These are phyloP conservation scores for Lippia alba DNA, from an alignment of 305 asterid species.

Conservation along the genomic window DNA sequence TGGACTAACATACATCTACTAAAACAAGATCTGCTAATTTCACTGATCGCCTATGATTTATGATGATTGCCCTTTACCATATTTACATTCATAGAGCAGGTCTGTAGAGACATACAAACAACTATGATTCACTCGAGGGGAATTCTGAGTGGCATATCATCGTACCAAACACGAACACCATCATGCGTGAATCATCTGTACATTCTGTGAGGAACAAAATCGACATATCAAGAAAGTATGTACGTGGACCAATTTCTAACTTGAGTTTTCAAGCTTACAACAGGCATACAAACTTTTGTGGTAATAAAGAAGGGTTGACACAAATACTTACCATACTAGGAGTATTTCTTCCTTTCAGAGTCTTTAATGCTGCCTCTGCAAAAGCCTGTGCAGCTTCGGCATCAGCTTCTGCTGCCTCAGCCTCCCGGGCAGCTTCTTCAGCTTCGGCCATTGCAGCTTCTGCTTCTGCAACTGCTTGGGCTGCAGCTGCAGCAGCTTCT, in stretches of 20 bases:
- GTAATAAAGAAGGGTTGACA: constrained; percentile 20
- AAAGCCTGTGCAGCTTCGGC: constrained; percentile 98
- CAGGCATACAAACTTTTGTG: constrained; percentile 11
- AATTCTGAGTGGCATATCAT: constrained; percentile 1
- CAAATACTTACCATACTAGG: constrained; percentile 68
- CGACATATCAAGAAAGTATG: constrained; percentile 16
- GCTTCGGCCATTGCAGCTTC: constrained; percentile 99
- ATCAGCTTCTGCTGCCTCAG: constrained; percentile 98
- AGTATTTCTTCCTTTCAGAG: constrained; percentile 69
- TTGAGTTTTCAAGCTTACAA: constrained; percentile 5
- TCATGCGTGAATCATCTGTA: constrained; percentile 61
- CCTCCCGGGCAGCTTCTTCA: constrained; percentile 94
- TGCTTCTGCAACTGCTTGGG: constrained; percentile 97
- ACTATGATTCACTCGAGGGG: constrained; percentile 18
- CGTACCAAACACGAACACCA: constrained; percentile 16
- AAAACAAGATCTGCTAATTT: constrained; percentile 10
- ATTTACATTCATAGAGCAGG: constrained; percentile 36
- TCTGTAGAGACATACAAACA: constrained; percentile 18
- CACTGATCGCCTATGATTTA: constrained; percentile 24
- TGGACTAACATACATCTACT: constrained; percentile 34
- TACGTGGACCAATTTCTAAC: background rate
- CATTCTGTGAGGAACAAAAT: constrained; percentile 45
- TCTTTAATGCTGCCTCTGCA: constrained; percentile 88
- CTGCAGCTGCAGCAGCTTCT: constrained; percentile 96
- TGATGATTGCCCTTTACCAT: constrained; percentile 26